phyloP scores from a whole-genome alignment of 2,329 filamentous ascomycete species.

The Coleophoma cylindrospora region DNA sequence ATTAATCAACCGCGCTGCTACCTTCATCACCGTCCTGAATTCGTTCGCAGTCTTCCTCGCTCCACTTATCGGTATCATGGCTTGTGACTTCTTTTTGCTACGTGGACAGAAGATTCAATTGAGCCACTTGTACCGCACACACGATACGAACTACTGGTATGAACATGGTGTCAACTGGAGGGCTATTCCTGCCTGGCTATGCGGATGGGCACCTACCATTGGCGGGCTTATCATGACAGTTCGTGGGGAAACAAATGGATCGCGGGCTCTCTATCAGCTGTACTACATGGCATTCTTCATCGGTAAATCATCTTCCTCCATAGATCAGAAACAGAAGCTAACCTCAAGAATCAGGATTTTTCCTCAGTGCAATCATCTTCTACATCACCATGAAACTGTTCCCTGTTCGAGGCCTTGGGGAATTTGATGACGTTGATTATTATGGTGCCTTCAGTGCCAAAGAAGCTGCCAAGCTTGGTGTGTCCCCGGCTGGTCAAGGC shows the following conservation, averaged over 20 bases:
- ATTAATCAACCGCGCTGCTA: conserved; percentile 32
- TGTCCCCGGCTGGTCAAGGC: not conserved
- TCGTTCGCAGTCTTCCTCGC: conserved; percentile 41
- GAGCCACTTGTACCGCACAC: conserved; percentile 34
- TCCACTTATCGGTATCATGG: conserved; percentile 46
- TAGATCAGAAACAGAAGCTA: not conserved
- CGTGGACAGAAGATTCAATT: conserved; percentile 33
- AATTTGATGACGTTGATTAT: conserved; percentile 37
- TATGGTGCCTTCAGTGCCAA: conserved; percentile 38
- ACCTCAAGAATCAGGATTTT: conserved; percentile 28
- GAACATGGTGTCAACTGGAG: conserved; percentile 37
- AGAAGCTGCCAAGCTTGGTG: conserved; percentile 34
- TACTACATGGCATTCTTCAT: conserved; percentile 43
- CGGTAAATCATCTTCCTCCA: conserved; percentile 21
- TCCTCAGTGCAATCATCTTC: conserved; percentile 23
- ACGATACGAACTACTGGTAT: conserved; percentile 35
- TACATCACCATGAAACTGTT: conserved; percentile 31
- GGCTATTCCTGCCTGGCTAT: conserved; percentile 32
- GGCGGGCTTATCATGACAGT: conserved; percentile 7
- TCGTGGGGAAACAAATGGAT: conserved; percentile 17
- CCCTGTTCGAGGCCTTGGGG: conserved; percentile 32
- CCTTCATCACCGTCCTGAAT: conserved; percentile 40
- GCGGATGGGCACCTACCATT: conserved; percentile 20
- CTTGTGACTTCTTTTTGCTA: conserved; percentile 51
- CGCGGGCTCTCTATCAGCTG: conserved; percentile 33